Evolutionary conservation across 1,284 basidiomycete species (phyloP).

Genomic region (Leccinum brunneo-olivaceum): DNA sequence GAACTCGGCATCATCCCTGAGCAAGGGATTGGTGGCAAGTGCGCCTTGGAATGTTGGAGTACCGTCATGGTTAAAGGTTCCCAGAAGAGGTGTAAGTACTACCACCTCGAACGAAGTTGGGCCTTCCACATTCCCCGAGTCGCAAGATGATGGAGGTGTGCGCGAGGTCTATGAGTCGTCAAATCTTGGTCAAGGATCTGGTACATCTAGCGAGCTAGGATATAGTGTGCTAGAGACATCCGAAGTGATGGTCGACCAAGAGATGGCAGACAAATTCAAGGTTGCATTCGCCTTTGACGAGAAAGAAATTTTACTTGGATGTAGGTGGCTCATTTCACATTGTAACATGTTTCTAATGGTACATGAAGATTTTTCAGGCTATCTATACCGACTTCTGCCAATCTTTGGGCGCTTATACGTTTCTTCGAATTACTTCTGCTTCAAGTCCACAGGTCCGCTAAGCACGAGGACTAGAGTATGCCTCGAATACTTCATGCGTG

Average conservation of each 20-base stretch:
- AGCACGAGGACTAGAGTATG: conserved; percentile 72
- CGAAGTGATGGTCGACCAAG: conserved; percentile 53
- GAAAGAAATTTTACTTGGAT: conserved; percentile 79
- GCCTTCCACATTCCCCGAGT: conserved; percentile 8
- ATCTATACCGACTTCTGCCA: conserved; percentile 80
- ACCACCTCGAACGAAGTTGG: conserved; percentile 7
- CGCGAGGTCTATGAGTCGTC: conserved; percentile 49
- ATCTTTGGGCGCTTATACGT: conserved; percentile 83
- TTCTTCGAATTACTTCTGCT: conserved; percentile 84
- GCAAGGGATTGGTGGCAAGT: conserved; percentile 23
- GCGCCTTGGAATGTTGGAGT: conserved; percentile 56
- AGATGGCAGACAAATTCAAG: conserved; percentile 71
- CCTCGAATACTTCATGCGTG: conserved; percentile 8
- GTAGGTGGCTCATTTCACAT: conserved; percentile 42
- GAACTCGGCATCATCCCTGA: conserved; percentile 21
- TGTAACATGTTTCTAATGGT: conserved; percentile 9
- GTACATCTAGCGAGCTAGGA: conserved; percentile 50
- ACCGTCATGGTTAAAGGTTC: conserved; percentile 65
- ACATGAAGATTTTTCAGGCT: conserved; percentile 77
- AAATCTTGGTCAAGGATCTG: conserved; percentile 21
- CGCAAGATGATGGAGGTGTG: conserved; percentile 27
- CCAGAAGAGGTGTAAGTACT: conserved; percentile 38
- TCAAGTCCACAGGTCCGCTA: conserved; percentile 76
- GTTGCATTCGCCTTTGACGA: conserved; percentile 78
- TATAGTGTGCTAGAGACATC: conserved; percentile 73